phyloP scores from a whole-genome alignment of 2,329 filamentous ascomycete species.

The Coleophoma crateriformis region DNA sequence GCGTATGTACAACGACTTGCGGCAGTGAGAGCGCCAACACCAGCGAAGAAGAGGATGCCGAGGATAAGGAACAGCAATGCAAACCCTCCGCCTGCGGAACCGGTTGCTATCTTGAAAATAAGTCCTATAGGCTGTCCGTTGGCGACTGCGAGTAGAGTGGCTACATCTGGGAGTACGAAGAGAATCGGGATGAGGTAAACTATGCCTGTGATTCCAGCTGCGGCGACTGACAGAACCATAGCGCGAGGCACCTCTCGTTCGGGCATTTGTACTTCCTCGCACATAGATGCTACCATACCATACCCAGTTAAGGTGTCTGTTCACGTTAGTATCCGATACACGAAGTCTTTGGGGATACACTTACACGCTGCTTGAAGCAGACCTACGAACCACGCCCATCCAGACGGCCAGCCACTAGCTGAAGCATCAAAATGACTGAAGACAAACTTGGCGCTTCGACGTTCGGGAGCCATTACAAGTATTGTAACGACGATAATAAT shows the following conservation, averaged over 20 bases:
- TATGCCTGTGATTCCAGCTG: constrained; percentile 59
- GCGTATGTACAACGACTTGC: constrained; percentile 71
- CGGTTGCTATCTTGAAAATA: constrained; percentile 68
- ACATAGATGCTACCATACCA: constrained; percentile 68
- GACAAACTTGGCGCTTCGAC: constrained; percentile 56
- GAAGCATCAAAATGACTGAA: constrained; percentile 65
- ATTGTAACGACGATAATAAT: constrained; percentile 62
- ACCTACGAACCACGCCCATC: constrained; percentile 70
- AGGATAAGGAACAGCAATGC: constrained; percentile 71
- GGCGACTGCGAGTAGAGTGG: constrained; percentile 56
- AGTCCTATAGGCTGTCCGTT: constrained; percentile 72
- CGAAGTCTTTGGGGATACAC: not conserved
- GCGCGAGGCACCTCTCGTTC: constrained; percentile 65
- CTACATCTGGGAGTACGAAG: constrained; percentile 67
- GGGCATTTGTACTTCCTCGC: constrained; percentile 66
- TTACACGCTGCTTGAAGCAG: constrained; percentile 52
- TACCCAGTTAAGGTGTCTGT: constrained; percentile 59
- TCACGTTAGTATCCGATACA: constrained; percentile 2
- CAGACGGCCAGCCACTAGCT: constrained; percentile 58
- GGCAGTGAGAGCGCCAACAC: constrained; percentile 68
- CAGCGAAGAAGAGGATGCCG: constrained; percentile 72
- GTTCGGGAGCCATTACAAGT: constrained; percentile 48
- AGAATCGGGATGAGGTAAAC: constrained; percentile 69
- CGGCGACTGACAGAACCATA: constrained; percentile 64
- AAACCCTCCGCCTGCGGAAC: constrained; percentile 57